Evolutionary conservation across 208 protist species (phyloP).

Genomic region (Leishmania turanica): DNA sequence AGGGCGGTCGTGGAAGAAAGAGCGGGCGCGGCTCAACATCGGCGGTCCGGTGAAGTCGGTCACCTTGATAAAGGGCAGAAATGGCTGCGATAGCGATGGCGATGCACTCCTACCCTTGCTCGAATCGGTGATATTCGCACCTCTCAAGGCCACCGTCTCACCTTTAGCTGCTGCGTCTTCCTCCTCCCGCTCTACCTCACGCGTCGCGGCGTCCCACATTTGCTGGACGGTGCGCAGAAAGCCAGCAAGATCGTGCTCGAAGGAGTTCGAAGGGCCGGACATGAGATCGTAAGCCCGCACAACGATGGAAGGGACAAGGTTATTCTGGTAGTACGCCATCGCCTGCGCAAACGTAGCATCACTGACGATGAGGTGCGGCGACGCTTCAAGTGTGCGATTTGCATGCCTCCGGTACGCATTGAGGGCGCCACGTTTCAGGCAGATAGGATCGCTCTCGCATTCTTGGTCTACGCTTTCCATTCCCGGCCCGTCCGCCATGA

Average conservation of each 20-base stretch:
- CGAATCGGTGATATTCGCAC: not conserved
- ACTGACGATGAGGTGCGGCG: conserved; percentile 38
- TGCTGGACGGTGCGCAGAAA: conserved; percentile 31
- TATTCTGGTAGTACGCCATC: conserved; percentile 24
- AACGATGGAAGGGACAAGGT: conserved; percentile 31
- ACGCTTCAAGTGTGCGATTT: conserved; percentile 32
- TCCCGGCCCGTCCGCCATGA: conserved; percentile 1
- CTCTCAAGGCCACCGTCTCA: not conserved
- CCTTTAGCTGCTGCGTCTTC: not conserved
- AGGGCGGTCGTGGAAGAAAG: not conserved
- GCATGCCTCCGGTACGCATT: conserved; percentile 24
- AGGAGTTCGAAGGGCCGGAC: not conserved
- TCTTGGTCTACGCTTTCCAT: not conserved
- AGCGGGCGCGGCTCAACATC: not conserved
- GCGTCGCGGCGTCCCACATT: conserved; percentile 38
- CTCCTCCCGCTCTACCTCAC: conserved; percentile 1
- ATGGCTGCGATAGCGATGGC: not conserved
- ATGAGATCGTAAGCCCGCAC: conserved; percentile 37
- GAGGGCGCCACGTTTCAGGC: conserved; percentile 13
- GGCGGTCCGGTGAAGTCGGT: conserved; percentile 1
- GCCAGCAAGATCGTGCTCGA: conserved; percentile 14
- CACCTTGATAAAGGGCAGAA: conserved; percentile 7
- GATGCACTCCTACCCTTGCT: not conserved
- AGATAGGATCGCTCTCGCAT: conserved; percentile 7
- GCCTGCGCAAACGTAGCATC: conserved; percentile 28